Evolutionary conservation across 116 monocot genomes (phyloP).

Genomic region (Posidonia oceanica): DNA sequence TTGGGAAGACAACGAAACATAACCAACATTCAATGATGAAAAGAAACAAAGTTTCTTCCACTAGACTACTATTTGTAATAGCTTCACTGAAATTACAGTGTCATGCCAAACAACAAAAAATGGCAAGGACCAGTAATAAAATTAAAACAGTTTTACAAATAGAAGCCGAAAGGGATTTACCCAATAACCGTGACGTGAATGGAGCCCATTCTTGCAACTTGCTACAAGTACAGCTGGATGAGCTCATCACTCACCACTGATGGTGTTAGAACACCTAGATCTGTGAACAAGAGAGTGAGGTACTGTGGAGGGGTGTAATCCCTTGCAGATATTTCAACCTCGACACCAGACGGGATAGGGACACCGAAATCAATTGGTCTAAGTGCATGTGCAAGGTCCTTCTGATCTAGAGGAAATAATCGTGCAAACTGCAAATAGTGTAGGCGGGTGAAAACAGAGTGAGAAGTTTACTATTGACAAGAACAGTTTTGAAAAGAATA

Average conservation of each 20-base stretch:
- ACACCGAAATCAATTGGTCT: constrained; percentile 79
- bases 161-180: too few relatives aligned
- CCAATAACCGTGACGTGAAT: too few relatives aligned
- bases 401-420: constrained; percentile 79
- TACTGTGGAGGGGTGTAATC: constrained; percentile 95
- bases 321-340: constrained; percentile 86
- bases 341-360: constrained; percentile 59
- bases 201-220: not conserved
- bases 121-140: not conserved
- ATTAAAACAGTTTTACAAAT: not conserved
- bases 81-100: too few relatives aligned
- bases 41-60: too few relatives aligned
- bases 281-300: constrained; percentile 85
- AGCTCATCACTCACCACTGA: constrained; percentile 97
- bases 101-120: constrained; percentile 1
- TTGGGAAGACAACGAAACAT: too few relatives aligned
- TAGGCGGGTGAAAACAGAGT: not conserved
- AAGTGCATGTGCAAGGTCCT: constrained; percentile 78
- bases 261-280: constrained; percentile 89
- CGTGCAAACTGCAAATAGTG: constrained; percentile 64
- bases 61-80: too few relatives aligned
- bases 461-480: not conserved
- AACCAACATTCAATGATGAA: too few relatives aligned
- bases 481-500: constrained; percentile 5
- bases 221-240: constrained; percentile 72